Conservation (phyloP, 2,329 filamentous ascomycete genomes). For the Apiospora malaysiana region DNA sequence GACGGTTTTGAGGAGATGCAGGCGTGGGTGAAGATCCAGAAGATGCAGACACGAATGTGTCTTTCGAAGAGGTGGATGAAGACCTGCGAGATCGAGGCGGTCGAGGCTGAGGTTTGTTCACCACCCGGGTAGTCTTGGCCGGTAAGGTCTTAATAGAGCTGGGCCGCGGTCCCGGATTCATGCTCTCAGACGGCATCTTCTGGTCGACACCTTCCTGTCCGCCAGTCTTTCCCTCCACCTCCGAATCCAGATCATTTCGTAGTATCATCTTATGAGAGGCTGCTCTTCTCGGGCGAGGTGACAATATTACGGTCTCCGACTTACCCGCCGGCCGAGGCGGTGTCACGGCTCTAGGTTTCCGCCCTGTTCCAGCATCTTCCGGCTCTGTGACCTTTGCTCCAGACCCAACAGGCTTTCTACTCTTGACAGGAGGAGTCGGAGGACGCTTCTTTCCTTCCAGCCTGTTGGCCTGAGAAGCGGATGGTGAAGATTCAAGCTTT, state of each 20-base stretch:
- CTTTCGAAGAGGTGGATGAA: constrained; percentile 48
- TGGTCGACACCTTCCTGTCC: neutral
- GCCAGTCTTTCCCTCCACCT: neutral
- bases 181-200: neutral
- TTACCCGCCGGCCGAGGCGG: constrained; percentile 31
- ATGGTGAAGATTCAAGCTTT: constrained; percentile 19
- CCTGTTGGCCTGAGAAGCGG: neutral
- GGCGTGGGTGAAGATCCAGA: constrained; percentile 42
- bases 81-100: constrained; percentile 24
- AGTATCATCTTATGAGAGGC: constrained; percentile 32
- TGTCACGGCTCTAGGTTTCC: constrained; percentile 33
- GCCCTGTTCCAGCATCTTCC: constrained; percentile 19
- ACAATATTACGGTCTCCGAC: constrained; percentile 33
- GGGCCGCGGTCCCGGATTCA: constrained; percentile 9
- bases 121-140: constrained; percentile 15
- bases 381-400: neutral
- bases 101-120: constrained; percentile 9
- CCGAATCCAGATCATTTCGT: neutral
- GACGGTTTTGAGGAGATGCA: constrained; percentile 34
- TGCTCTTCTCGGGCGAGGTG: constrained; percentile 35
- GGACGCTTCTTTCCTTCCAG: constrained; percentile 29
- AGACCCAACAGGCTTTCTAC: neutral
- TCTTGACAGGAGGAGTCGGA: constrained; percentile 34
- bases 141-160: constrained; percentile 24
- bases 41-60: constrained; percentile 52